Evolutionary conservation across 495 filamentous ascomycete species (phyloP).

Genomic region (Podospora conica): DNA sequence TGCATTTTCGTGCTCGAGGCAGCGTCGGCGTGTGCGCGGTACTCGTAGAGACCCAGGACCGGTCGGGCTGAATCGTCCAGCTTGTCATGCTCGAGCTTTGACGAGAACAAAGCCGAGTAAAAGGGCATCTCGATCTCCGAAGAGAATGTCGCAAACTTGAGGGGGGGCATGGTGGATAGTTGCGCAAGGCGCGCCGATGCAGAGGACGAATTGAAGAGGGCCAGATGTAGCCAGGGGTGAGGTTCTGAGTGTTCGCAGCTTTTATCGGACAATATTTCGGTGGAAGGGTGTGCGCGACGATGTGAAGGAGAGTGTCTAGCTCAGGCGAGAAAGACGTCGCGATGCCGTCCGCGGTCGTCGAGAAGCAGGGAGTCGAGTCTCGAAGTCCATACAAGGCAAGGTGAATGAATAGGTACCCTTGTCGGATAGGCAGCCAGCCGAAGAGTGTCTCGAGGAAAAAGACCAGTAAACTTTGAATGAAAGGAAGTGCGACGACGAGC

Average conservation of each 20-base stretch:
- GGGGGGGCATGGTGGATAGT: background rate
- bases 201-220: background rate
- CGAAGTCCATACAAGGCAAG: background rate
- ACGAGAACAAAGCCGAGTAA: conserved; percentile 78
- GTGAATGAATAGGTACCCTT: too few species aligned
- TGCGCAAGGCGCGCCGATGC: background rate
- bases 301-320: background rate
- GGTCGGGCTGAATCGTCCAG: conserved; percentile 85
- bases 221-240: background rate
- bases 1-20: conserved; percentile 77
- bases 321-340: background rate
- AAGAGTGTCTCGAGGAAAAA: background rate
- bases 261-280: background rate
- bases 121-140: conserved; percentile 95
- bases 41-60: conserved; percentile 84
- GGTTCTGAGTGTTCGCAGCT: background rate
- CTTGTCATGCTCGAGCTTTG: conserved; percentile 94
- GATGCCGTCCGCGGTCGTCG: background rate
- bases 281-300: background rate
- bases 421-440: background rate
- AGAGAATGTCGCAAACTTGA: conserved; percentile 72
- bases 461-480: background rate
- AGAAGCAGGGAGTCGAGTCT: background rate
- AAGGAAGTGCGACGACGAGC: background rate
- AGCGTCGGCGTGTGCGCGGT: conserved; percentile 59